Conservation (phyloP, 164 flowering plant species). For the Houttuynia cordata region DNA sequence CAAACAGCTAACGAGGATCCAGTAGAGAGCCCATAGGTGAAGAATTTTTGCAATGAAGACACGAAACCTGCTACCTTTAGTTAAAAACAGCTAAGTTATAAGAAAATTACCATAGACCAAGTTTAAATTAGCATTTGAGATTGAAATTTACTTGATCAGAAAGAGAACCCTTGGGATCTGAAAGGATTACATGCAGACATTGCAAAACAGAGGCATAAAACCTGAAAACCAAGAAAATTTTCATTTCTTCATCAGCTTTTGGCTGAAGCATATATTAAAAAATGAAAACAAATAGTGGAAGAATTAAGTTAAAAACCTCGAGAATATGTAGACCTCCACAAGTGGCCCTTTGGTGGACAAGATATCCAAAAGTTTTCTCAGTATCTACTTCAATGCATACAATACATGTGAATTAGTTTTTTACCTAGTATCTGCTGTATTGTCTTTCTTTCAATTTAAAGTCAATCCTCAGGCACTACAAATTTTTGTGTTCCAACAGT, state of each 20-base stretch:
- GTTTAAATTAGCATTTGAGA: background rate
- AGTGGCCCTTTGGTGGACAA: constrained; percentile 42
- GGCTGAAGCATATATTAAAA: too few species aligned
- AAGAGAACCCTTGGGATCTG: constrained; percentile 50
- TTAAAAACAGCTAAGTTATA: background rate
- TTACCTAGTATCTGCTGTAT: background rate
- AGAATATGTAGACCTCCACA: constrained; percentile 43
- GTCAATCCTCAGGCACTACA: background rate
- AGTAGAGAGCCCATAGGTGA: constrained; percentile 47
- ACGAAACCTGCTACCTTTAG: constrained; percentile 70
- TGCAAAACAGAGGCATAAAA: constrained; percentile 63
- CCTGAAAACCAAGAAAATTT: constrained; percentile 27
- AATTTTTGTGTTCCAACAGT: background rate
- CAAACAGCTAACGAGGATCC: constrained; percentile 14
- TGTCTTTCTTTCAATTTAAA: background rate
- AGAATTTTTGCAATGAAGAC: constrained; percentile 54
- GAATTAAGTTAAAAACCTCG: constrained; percentile 30
- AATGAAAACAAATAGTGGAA: background rate
- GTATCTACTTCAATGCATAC: constrained; percentile 32
- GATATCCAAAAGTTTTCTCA: constrained; percentile 61
- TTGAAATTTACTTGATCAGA: constrained; percentile 60
- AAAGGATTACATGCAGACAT: constrained; percentile 74
- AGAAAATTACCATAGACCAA: background rate
- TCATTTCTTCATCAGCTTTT: background rate
- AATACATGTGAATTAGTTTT: background rate